phyloP scores from a whole-genome alignment of 176 grass and related monocot species.

The Rhipidocladum racemiflorum region DNA sequence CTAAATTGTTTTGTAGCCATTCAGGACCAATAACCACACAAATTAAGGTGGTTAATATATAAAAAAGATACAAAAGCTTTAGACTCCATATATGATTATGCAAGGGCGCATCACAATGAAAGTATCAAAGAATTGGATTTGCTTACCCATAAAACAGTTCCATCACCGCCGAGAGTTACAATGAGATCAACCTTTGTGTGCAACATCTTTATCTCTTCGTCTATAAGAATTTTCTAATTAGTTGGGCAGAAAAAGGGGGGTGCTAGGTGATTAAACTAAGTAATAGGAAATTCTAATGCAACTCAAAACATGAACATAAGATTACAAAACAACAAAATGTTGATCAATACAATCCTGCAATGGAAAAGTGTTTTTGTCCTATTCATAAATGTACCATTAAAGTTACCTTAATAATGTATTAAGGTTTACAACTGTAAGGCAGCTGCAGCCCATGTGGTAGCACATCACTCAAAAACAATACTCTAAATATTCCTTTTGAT shows the following conservation, averaged over 20 bases:
- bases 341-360: background rate
- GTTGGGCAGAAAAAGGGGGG: background rate
- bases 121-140: background rate
- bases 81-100: background rate
- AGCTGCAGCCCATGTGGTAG: background rate
- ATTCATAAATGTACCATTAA: background rate
- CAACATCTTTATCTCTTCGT: slow-evolving; percentile 80
- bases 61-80: background rate
- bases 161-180: slow-evolving; percentile 91
- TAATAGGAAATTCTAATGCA: background rate
- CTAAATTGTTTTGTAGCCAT: background rate
- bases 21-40: background rate
- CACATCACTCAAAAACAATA: background rate
- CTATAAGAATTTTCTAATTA: slow-evolving; percentile 53
- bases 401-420: background rate
- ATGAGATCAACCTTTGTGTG: slow-evolving; percentile 93
- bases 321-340: background rate
- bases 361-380: background rate
- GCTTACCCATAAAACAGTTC: slow-evolving; percentile 95
- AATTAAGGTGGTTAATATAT: background rate
- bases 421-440: background rate
- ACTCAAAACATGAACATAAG: background rate
- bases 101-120: background rate
- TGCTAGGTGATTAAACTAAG: slow-evolving; percentile 13
- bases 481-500: background rate